Conservation (phyloP, 345 rosid genomes). For the Iberis pinnata region DNA sequence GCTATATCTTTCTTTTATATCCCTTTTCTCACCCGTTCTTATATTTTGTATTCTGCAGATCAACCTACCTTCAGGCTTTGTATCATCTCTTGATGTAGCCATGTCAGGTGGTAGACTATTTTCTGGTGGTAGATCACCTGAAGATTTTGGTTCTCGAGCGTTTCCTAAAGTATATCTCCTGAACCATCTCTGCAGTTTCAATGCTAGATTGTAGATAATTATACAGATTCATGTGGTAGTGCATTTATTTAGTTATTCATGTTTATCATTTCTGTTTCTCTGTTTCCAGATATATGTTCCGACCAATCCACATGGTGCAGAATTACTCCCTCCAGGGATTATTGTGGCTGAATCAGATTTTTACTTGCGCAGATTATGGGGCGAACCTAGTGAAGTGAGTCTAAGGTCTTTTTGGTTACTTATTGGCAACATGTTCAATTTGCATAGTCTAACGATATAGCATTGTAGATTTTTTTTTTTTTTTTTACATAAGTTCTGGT, state of each 20-base stretch:
- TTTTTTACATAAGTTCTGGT: too few relatives aligned
- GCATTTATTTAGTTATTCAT: background rate
- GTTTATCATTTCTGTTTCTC: constrained; percentile 11
- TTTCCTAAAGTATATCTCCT: constrained; percentile 42
- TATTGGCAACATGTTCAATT: background rate
- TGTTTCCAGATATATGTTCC: constrained; percentile 65
- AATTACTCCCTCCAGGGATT: constrained; percentile 87
- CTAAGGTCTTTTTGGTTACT: background rate
- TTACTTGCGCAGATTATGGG: constrained; percentile 87
- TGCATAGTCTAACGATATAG: background rate
- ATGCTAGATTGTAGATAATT: background rate
- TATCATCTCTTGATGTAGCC: constrained; percentile 42
- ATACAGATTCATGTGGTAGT: constrained; percentile 1
- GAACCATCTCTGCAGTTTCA: background rate
- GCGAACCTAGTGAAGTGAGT: constrained; percentile 87
- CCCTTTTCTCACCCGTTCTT: constrained; percentile 19
- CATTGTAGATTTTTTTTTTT: background rate
- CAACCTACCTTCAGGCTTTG: constrained; percentile 48
- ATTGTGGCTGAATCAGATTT: constrained; percentile 73
- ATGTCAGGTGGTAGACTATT: constrained; percentile 29
- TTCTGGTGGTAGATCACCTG: constrained; percentile 33
- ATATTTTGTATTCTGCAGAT: constrained; percentile 45
- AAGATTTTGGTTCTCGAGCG: constrained; percentile 30
- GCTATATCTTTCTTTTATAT: background rate
- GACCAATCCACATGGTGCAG: constrained; percentile 89